These are phyloP conservation scores for Bromus sterilis DNA, from an alignment of 176 grass and related monocot genomes.

Conservation along the genomic window DNA sequence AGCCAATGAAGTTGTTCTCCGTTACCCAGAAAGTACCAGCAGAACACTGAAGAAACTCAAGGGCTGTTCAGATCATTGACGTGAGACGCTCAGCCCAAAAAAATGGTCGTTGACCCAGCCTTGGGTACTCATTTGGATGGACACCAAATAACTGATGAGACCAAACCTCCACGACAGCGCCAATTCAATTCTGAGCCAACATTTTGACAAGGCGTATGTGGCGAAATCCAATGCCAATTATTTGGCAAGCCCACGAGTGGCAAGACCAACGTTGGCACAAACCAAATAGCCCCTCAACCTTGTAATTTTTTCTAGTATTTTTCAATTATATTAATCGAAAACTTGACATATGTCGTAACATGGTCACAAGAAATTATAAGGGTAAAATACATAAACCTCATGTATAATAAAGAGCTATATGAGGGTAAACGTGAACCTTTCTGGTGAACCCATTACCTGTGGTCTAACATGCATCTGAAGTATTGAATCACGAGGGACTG, in stretches of 20 bases:
- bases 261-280: too few relatives aligned
- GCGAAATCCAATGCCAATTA: too few relatives aligned
- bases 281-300: too few relatives aligned
- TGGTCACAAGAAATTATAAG: background rate
- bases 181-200: too few relatives aligned
- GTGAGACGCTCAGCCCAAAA: too few relatives aligned
- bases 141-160: too few relatives aligned
- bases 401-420: background rate
- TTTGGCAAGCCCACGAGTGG: too few relatives aligned
- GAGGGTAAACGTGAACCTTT: background rate
- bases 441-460: slow-evolving; percentile 41
- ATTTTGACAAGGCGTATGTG: too few relatives aligned
- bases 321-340: background rate
- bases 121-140: too few relatives aligned
- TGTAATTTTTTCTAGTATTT: background rate
- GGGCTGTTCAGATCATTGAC: too few relatives aligned
- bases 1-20: background rate
- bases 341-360: background rate
- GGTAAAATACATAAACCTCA: background rate
- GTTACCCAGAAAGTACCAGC: background rate
- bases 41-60: background rate
- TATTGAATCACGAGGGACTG: slow-evolving; percentile 42
- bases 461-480: slow-evolving; percentile 71
- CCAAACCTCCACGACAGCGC: too few relatives aligned
- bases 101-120: too few relatives aligned